Base-by-base conservation (phyloP, 495 filamentous ascomycete genomes). In the Bryoglossum gracile region DNA sequence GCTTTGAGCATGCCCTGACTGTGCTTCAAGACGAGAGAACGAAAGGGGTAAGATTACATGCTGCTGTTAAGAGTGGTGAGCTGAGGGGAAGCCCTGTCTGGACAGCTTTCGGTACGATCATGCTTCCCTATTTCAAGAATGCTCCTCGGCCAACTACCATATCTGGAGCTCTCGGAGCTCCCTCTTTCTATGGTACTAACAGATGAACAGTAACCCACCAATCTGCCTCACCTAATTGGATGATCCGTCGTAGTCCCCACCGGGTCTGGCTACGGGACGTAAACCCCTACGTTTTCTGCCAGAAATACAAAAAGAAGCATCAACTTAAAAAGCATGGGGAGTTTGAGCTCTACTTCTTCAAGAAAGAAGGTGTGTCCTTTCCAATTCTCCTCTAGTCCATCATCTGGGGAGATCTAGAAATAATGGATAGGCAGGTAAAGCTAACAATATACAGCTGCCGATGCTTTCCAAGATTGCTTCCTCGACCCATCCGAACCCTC, bases 11-110 rank as follows among this genome's bases (percentile, higher is more conserved):
- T 58, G 81, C 75, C 0, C 65, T 94, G 21, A 80, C 86, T 24
- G 71, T 94, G 2, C 88, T 77, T 60, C 67, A 77, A 50, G 88
- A 94, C 51, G 63, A 57, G 2, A 66, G 74, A n/a, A 82, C 79
- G 3, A 69, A 75, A 1, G 79, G 80, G 11, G 65, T 87, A 9
- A 69, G 75, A 14, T 62, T 79, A 4, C 72, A 75, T 23, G 74
- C 73, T 39, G 66, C 70, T 0, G 69, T 75, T 1, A 69, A 66
- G 62, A 68, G 70, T 33, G 75, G 75, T 4, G 68, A 71, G 43
- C 55, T 76, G 8, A 58, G 61, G 35, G 65, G 62, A 25, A 76
- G 73, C 45, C 85, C 85, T 0, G 76, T 87, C 17, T 89, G 85
- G 85, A 87, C 82, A 3, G 83, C 84, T 0, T 89, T 87, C 55